Base-by-base conservation (phyloP, 1,284 basidiomycete species). In the Marasmius sp. region DNA sequence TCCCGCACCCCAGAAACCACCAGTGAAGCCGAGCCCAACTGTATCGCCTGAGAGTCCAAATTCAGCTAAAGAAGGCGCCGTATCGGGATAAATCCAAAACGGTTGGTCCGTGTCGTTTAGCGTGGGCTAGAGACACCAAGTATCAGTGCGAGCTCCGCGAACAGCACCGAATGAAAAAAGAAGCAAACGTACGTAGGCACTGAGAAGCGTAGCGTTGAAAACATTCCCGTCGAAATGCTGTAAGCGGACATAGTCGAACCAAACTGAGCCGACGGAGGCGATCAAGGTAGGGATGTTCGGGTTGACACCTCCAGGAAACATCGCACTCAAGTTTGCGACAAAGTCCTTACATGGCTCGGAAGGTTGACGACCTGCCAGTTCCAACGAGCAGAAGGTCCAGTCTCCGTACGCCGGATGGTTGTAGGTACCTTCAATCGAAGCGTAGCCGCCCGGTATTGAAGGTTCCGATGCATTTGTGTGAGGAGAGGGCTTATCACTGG, bases 231-330 rank as follows among this genome's bases (percentile, higher is more conserved):
- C 62, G 58, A 67, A 66, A 59, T 72, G 70, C 36, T 65, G 57
- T 37, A 72, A 61, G 22, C 54, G 50, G 27, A 69, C 3, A 58
- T 72, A 66, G 3, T 64, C 50, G 33, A 61, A 39, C 61, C 59
- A 69, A 5, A 60, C 51, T 33, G 56, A 65, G 49, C 68, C 57
- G 62, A 62, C 65, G 20, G 60, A 57, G 6, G 65, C 66, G 12
- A 72, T 43, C n/a, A 68, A 65, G 2, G 69, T 68, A 2, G 69
- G 69, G n/a, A 69, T 54, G 12, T 51, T 58, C 8, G 67, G 57
- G 33, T 66, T 61, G 37, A 70, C 47, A 34, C 57, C 52, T 11
- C 67, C 69, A 34, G 70, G 70, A 39, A 71, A 66, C 48, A 64
- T 60, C 6, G 54, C 57, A 27, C 64, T 47, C 4, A 63, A 47